These are phyloP conservation scores for Buddleja alternifolia DNA, from an alignment of 257 asterid genomes.

Conservation along the genomic window DNA sequence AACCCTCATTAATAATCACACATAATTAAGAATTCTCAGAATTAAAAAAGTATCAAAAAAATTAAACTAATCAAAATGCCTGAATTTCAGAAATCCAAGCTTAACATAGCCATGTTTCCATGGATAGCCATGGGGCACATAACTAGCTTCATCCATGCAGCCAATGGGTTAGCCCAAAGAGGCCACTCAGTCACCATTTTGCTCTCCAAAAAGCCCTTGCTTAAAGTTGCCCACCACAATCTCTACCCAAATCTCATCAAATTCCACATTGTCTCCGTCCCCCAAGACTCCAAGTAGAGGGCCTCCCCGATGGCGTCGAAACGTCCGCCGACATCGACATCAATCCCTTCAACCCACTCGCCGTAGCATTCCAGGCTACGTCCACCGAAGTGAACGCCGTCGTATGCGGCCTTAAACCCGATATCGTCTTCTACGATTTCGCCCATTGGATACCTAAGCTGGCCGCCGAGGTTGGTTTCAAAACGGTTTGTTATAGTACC, in stretches of 20 bases:
- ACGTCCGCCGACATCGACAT: conserved; percentile 76
- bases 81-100: conserved; percentile 34
- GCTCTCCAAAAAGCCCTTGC: conserved; percentile 52
- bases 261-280: conserved; percentile 53
- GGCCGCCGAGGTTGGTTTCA: conserved; percentile 57
- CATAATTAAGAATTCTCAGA: too few relatives aligned
- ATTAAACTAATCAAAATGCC: conserved; percentile 30
- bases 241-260: conserved; percentile 51
- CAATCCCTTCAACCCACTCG: conserved; percentile 51
- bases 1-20: too few relatives aligned
- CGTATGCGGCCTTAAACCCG: conserved; percentile 44
- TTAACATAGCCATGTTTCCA: conserved; percentile 85
- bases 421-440: conserved; percentile 64
- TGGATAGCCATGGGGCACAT: conserved; percentile 91
- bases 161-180: conserved; percentile 66
- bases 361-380: conserved; percentile 67
- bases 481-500: conserved; percentile 62
- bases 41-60: too few relatives aligned
- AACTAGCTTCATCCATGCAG: conserved; percentile 78
- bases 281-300: conserved; percentile 61
- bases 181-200: conserved; percentile 65
- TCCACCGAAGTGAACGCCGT: conserved; percentile 41
- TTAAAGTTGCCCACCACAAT: conserved; percentile 45
- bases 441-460: conserved; percentile 72
- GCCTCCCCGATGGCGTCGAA: conserved; percentile 75